These are phyloP conservation scores for Russula emetica DNA, from an alignment of 768 basidiomycete genomes.

Conservation along the genomic window DNA sequence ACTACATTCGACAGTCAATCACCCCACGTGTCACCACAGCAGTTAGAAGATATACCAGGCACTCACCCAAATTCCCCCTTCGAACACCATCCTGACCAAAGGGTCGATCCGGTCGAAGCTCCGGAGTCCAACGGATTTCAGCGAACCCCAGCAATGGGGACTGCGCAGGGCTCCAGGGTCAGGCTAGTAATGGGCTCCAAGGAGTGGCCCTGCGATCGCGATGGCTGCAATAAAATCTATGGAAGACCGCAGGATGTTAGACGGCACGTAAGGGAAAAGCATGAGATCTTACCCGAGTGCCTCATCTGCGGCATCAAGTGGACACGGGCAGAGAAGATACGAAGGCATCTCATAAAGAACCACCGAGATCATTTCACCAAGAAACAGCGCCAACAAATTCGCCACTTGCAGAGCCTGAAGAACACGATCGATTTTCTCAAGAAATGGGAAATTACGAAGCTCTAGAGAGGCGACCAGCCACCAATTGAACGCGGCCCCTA, in stretches of 20 bases:
- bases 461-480: neutral
- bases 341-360: neutral
- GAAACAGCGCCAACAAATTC: neutral
- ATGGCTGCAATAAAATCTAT: neutral
- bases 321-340: conserved; percentile 4
- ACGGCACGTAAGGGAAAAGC: conserved; percentile 3
- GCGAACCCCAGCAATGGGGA: neutral
- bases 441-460: neutral
- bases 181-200: neutral
- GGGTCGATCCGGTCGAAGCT: neutral
- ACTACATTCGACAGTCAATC: neutral
- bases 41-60: neutral
- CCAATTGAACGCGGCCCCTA: neutral
- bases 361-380: neutral
- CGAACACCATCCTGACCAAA: neutral
- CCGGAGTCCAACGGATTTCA: neutral
- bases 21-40: neutral
- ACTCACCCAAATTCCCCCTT: neutral
- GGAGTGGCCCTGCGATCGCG: neutral
- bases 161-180: neutral
- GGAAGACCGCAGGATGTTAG: neutral
- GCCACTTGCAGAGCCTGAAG: neutral
- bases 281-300: neutral
- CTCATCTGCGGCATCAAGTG: conserved; percentile 2
- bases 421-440: conserved; percentile 4